Base-by-base conservation (phyloP, 495 filamentous ascomycete genomes). In the Pyrenula aspistea region DNA sequence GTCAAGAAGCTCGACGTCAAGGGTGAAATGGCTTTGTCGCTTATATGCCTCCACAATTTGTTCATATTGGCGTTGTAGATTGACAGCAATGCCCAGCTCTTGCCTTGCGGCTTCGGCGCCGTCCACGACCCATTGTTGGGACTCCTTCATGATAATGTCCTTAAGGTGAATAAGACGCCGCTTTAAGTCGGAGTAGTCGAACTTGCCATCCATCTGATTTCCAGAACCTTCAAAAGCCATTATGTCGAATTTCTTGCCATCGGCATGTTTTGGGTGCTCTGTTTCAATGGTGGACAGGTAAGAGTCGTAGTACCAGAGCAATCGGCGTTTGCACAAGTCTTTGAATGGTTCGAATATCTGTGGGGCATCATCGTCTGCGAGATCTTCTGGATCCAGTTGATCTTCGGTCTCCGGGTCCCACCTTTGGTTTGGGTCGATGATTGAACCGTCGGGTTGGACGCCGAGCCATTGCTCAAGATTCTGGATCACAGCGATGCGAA, bases 251-350 rank as follows among this genome's bases (percentile, higher is more conserved):
- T 64, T 60, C 51, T 75, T 79, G 53, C 78, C 75, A 23, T 51
- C 58, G 56, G 53, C 59, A 47, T 12, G 62, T 61, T 78, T 80
- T 56, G 67, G 68, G 56, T 82, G 78, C 10, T 79, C 86, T 49
- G 81, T 74, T 12, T 82, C 75, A 53, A 95, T 85, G 4, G 84
- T 78, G 10, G 75, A 68, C 22, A 91, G 71, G 66, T 97, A 98
- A 12, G 83, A 85, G 50, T 94, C 87, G 63, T 89, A 91, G 67
- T 98, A 97, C 93, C 94, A 97, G 15, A 98, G 69, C 67, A 97
- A 96, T 0, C 91, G 83, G 51, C 87, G 83, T 70, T 97, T 98
- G 77, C 84, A 88, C 10, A 94, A 73, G 61, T 98, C 94, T 56
- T 82, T 83, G 74, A 97, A 97, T 0, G 89, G 87, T 56, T 91